Evolutionary conservation across 2,329 filamentous ascomycete genomes (phyloP).

Genomic region (Venturia oleaginea): DNA sequence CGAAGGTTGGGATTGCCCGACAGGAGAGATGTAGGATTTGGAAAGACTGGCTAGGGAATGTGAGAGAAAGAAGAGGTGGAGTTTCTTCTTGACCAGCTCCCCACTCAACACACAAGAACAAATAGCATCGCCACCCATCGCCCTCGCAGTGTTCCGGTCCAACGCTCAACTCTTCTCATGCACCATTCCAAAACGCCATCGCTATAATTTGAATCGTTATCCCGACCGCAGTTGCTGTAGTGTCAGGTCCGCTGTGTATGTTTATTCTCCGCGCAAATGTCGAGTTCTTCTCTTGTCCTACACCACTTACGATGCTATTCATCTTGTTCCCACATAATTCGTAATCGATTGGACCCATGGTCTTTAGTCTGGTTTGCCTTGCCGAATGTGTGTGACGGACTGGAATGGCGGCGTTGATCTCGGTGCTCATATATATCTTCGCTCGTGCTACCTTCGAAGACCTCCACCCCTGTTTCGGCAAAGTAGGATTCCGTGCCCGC

Average conservation of each 20-base stretch:
- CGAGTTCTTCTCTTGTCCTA: neutral
- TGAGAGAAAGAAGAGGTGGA: conserved; percentile 12
- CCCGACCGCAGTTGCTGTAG: neutral
- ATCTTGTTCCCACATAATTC: neutral
- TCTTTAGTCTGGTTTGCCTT: neutral
- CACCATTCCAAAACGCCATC: conserved; percentile 11
- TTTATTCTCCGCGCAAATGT: neutral
- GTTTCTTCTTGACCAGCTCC: conserved; percentile 12
- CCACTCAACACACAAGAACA: conserved; percentile 13
- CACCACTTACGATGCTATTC: neutral
- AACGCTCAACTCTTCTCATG: neutral
- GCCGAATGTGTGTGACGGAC: neutral
- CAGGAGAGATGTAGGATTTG: conserved; percentile 15
- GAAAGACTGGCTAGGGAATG: conserved; percentile 11
- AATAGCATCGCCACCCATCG: conserved; percentile 13
- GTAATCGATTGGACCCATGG: neutral
- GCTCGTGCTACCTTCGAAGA: neutral
- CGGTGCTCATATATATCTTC: neutral
- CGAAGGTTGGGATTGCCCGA: conserved; percentile 14
- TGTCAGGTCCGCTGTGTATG: neutral
- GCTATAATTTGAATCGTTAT: conserved; percentile 1
- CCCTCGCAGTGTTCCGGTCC: conserved; percentile 14
- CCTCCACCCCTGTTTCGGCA: neutral
- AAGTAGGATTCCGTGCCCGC: neutral
- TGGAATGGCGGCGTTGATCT: neutral